These are phyloP conservation scores for Vaccinium vitisidaea DNA, from an alignment of 148 eudicot genomes.

Conservation along the genomic window DNA sequence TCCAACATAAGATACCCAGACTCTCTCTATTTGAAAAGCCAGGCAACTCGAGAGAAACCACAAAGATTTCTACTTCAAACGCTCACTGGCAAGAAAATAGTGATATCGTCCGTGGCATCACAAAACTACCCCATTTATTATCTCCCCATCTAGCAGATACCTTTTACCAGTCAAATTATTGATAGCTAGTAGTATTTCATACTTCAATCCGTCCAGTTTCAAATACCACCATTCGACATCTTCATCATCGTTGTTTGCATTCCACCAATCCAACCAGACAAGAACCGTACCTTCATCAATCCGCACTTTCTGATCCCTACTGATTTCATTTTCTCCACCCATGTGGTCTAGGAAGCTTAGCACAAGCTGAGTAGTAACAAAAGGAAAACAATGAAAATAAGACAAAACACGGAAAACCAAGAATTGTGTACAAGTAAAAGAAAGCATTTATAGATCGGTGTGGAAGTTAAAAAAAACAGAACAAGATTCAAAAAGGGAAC, in stretches of 20 bases:
- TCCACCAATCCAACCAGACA: conserved; percentile 33
- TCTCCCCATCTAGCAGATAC: background rate
- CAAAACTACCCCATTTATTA: background rate
- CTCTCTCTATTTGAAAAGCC: background rate
- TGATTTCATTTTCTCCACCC: conserved; percentile 28
- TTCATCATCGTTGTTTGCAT: background rate
- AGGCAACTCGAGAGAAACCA: background rate
- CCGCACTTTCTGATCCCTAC: conserved; percentile 27
- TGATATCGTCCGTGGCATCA: background rate
- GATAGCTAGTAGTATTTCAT: background rate
- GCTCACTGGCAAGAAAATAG: background rate
- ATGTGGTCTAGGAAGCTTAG: conserved; percentile 35
- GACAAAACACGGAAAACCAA: background rate
- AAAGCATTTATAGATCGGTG: background rate
- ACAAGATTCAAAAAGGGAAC: background rate
- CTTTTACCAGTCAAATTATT: conserved; percentile 12
- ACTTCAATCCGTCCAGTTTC: conserved; percentile 8
- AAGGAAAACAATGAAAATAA: background rate
- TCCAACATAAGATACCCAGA: background rate
- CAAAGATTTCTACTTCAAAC: background rate
- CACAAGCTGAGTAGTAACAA: conserved; percentile 35
- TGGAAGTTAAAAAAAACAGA: background rate
- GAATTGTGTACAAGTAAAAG: background rate
- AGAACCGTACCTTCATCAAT: conserved; percentile 15
- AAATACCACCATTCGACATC: conserved; percentile 8